These are phyloP conservation scores for Botryosphaeria dothidea DNA, from an alignment of 2,329 filamentous ascomycete genomes.

Conservation along the genomic window DNA sequence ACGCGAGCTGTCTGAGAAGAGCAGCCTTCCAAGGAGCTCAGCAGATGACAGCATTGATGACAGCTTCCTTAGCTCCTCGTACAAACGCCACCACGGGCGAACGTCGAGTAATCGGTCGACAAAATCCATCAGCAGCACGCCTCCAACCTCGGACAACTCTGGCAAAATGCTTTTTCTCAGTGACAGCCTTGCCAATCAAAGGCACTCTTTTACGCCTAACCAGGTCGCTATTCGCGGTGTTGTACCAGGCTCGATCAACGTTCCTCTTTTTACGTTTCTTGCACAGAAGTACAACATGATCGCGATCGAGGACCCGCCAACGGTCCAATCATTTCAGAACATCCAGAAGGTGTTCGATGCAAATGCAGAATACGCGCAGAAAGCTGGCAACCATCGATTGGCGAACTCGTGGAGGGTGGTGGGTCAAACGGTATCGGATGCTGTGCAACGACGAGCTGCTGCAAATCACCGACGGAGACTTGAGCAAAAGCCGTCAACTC, in stretches of 20 bases:
- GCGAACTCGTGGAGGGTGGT: slow-evolving; percentile 63
- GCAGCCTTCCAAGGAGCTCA: slow-evolving; percentile 51
- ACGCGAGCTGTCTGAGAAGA: slow-evolving; percentile 48
- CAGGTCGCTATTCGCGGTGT: slow-evolving; percentile 52
- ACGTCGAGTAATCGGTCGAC: slow-evolving; percentile 48
- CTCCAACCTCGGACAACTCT: slow-evolving; percentile 49
- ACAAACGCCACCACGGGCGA: slow-evolving; percentile 50
- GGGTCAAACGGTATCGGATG: slow-evolving; percentile 40
- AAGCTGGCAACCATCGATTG: slow-evolving; percentile 50
- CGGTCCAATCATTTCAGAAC: slow-evolving; percentile 37
- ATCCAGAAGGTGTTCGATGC: slow-evolving; percentile 49
- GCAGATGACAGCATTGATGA: slow-evolving; percentile 61
- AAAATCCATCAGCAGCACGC: slow-evolving; percentile 57
- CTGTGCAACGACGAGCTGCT: slow-evolving; percentile 19
- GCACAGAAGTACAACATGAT: slow-evolving; percentile 47
- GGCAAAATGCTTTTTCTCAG: slow-evolving; percentile 53
- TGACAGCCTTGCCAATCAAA: slow-evolving; percentile 48
- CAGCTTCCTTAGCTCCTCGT: slow-evolving; percentile 51
- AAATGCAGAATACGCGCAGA: slow-evolving; percentile 56
- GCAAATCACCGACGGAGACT: slow-evolving; percentile 30
- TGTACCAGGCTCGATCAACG: slow-evolving; percentile 45
- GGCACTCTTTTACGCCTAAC: slow-evolving; percentile 41
- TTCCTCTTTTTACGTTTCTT: slow-evolving; percentile 42
- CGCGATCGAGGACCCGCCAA: slow-evolving; percentile 38
- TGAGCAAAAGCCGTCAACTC: slow-evolving; percentile 24